Percentiles rank a stretch among this genome's conserved stretches.
phyloP scores from a whole-genome alignment of 139 green algal genomes.

The Tetraselmis striata region DNA sequence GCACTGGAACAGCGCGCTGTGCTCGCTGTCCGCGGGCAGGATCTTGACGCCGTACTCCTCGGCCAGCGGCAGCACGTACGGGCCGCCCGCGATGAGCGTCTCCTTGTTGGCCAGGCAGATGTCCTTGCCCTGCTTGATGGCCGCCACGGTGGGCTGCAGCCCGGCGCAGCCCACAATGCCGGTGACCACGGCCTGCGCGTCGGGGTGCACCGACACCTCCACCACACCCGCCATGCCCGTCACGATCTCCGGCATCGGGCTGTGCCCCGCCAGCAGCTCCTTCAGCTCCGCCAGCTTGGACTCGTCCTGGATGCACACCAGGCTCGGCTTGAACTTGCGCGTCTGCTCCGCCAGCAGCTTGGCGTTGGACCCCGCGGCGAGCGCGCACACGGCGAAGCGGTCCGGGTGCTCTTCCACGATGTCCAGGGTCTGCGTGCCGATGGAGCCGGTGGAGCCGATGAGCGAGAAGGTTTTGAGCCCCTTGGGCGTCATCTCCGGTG shows the following conservation, averaged over 20 bases:
- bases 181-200: constrained; percentile 56
- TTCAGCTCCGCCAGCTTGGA: constrained; percentile 56
- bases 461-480: constrained; percentile 87
- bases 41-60: constrained; percentile 87
- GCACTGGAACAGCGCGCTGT: constrained; percentile 97
- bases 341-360: constrained; percentile 87
- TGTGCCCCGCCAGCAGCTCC: constrained; percentile 50
- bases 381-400: constrained; percentile 83
- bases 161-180: constrained; percentile 97
- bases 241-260: constrained; percentile 78
- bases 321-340: constrained; percentile 70
- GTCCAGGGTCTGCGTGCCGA: constrained; percentile 98
- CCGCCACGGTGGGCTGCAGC: constrained; percentile 89
- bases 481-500: neutral
- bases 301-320: constrained; percentile 79
- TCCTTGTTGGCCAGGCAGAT: constrained; percentile 99
- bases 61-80: constrained; percentile 89
- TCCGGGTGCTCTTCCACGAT: constrained; percentile 93
- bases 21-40: constrained; percentile 94
- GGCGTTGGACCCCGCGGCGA: constrained; percentile 88
- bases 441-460: constrained; percentile 83
- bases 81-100: constrained; percentile 93
- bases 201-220: constrained; percentile 62
- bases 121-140: constrained; percentile 90
- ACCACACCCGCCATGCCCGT: constrained; percentile 77